phyloP scores from a whole-genome alignment of 2,329 filamentous ascomycete species.

The Lanzia echinophila region DNA sequence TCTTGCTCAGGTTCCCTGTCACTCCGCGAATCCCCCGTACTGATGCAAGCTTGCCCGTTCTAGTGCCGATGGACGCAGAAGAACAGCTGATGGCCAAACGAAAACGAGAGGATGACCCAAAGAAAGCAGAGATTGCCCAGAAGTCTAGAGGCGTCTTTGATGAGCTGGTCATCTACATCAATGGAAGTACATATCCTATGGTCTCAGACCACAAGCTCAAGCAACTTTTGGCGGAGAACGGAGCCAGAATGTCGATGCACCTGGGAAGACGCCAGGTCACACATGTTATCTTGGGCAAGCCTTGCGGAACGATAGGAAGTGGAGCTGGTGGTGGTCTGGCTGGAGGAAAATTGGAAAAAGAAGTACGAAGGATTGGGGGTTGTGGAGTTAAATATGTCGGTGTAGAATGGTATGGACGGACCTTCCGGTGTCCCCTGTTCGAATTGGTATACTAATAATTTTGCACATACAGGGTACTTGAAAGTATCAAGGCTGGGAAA shows the following conservation, averaged over 20 bases:
- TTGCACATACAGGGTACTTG: constrained; percentile 56
- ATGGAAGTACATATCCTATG: constrained; percentile 74
- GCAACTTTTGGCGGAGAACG: constrained; percentile 66
- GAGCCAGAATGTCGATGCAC: constrained; percentile 62
- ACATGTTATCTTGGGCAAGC: constrained; percentile 73
- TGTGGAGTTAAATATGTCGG: constrained; percentile 71
- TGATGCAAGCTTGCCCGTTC: constrained; percentile 5
- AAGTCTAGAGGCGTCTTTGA: constrained; percentile 50
- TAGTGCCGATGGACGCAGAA: constrained; percentile 29
- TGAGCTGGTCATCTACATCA: constrained; percentile 72
- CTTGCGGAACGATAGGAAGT: constrained; percentile 35
- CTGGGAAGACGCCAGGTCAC: constrained; percentile 71
- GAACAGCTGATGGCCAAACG: constrained; percentile 30
- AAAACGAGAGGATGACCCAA: constrained; percentile 45
- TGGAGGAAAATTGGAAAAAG: constrained; percentile 71
- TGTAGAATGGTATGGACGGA: constrained; percentile 62
- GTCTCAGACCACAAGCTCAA: constrained; percentile 85
- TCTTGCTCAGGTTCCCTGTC: constrained; percentile 1
- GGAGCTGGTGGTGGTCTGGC: constrained; percentile 71
- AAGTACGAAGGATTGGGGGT: constrained; percentile 62
- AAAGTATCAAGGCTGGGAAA: constrained; percentile 70
- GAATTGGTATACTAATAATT: background rate
- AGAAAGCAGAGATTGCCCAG: constrained; percentile 32
- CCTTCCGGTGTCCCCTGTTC: constrained; percentile 5
- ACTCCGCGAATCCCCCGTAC: constrained; percentile 5